Base-by-base conservation (phyloP, 495 filamentous ascomycete genomes). In the Peziza echinospora region DNA sequence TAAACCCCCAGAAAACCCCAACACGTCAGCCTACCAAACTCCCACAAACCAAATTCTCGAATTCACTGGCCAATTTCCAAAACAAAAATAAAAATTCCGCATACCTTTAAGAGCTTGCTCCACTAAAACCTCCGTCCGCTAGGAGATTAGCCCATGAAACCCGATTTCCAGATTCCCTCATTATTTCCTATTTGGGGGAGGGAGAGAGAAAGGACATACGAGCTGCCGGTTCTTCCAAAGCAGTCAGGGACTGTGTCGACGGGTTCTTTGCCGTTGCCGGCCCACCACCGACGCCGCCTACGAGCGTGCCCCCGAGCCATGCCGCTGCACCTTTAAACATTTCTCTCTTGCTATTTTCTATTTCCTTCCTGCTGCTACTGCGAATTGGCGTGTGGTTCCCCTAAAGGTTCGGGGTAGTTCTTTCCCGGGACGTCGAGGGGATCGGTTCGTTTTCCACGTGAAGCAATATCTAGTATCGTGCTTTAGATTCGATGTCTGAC, bases 71-170 rank as follows among this genome's bases (percentile, higher is more conserved):
- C n/a, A n/a, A n/a, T n/a, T n/a, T n/a, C n/a, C n/a, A n/a, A n/a
- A n/a, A n/a, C n/a, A n/a, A n/a, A n/a, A n/a, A n/a, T n/a, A n/a
- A n/a, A n/a, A 21, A n/a, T 24, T 39, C 43, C 41, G 50, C 59
- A 45, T 65, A 75, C 75, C 71, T 61, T 62, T 62, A 67, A 81
- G 66, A 26, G 77, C 76, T 55, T 78, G 65, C 51, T 76, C 69
- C 52, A 82, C 77, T 80, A 42, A 34, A 39, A 44, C 47, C 41
- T 41, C 23, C 23, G 21, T 19, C 48, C 9, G 43, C 17, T 8
- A 34, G 26, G 24, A 40, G 23, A 41, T n/a, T 21, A 21, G 23
- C 25, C 21, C 25, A 17, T 11, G 9, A 34, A 34, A 46, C 54
- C 43, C 42, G 47, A 39, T 17, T 17, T 6, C n/a, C 22, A 13